Evolutionary conservation across 1,284 basidiomycete genomes (phyloP).

Genomic region (Trichosporon inkin): DNA sequence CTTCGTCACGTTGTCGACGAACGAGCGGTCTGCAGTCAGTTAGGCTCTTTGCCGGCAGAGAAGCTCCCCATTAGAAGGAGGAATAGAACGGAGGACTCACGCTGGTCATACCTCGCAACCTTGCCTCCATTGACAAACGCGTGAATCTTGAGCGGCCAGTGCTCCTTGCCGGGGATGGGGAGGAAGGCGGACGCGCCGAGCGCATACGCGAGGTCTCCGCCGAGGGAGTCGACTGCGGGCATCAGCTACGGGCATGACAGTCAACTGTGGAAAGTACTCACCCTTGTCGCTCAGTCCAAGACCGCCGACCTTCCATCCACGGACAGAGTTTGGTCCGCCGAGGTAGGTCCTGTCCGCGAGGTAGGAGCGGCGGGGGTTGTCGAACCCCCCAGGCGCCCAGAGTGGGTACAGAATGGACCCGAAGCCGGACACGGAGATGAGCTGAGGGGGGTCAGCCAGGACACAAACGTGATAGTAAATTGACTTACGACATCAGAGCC

Average conservation of each 20-base stretch:
- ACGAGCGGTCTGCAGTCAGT: slow-evolving; percentile 41
- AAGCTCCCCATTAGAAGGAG: slow-evolving; percentile 2
- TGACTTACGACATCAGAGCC: slow-evolving; percentile 48
- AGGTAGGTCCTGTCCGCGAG: slow-evolving; percentile 82
- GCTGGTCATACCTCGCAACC: slow-evolving; percentile 62
- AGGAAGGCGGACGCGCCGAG: slow-evolving; percentile 74
- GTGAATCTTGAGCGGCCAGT: slow-evolving; percentile 89
- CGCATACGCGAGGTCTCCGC: slow-evolving; percentile 85
- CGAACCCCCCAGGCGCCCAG: slow-evolving; percentile 17
- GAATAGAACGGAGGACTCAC: slow-evolving; percentile 50
- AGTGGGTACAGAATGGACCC: slow-evolving; percentile 47
- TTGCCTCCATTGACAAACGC: slow-evolving; percentile 80
- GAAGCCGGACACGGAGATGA: slow-evolving; percentile 46
- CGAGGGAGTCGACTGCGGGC: slow-evolving; percentile 63
- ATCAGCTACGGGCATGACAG: neutral
- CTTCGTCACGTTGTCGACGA: slow-evolving; percentile 39
- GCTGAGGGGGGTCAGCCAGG: slow-evolving; percentile 22
- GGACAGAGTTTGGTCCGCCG: slow-evolving; percentile 84
- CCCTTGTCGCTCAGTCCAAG: slow-evolving; percentile 78
- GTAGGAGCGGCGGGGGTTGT: slow-evolving; percentile 51
- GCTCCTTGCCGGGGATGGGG: slow-evolving; percentile 68
- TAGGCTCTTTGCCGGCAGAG: slow-evolving; percentile 5
- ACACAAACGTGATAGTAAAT: too few relatives aligned
- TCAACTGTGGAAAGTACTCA: slow-evolving; percentile 47
- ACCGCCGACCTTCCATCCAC: slow-evolving; percentile 78